Evolutionary conservation across 2,329 filamentous ascomycete genomes (phyloP).

Genomic region (Fusarium tuaranense): DNA sequence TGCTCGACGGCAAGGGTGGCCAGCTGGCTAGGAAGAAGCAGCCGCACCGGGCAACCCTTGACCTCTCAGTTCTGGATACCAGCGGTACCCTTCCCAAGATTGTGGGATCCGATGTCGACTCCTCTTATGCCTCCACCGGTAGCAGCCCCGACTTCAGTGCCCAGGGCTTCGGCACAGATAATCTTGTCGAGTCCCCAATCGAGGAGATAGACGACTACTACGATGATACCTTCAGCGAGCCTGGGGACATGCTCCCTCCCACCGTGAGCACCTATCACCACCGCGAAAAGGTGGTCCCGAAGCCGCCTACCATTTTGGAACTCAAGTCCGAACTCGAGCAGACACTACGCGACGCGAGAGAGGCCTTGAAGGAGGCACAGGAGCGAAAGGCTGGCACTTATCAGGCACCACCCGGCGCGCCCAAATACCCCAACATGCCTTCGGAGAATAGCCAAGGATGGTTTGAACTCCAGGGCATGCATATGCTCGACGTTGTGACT

Average conservation of each 20-base stretch:
- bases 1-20: constrained; percentile 93
- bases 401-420: constrained; percentile 43
- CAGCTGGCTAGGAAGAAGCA: constrained; percentile 82
- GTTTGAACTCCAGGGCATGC: constrained; percentile 90
- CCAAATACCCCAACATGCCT: constrained; percentile 54
- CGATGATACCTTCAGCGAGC: constrained; percentile 70
- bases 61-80: constrained; percentile 65
- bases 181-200: constrained; percentile 61
- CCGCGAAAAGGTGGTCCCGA: constrained; percentile 82
- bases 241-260: constrained; percentile 89
- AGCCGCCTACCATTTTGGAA: constrained; percentile 84
- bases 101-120: constrained; percentile 64
- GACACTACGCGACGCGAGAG: constrained; percentile 75
- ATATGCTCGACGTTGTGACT: constrained; percentile 91
- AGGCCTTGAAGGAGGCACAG: constrained; percentile 72
- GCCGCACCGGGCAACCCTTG: constrained; percentile 67
- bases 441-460: constrained; percentile 71
- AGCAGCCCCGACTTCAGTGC: constrained; percentile 67
- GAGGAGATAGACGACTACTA: constrained; percentile 62
- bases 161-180: constrained; percentile 51
- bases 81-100: constrained; percentile 51
- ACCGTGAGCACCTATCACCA: constrained; percentile 96
- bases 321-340: constrained; percentile 76
- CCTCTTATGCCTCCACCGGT: constrained; percentile 69
- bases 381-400: constrained; percentile 50